Evolutionary conservation across 768 basidiomycete species (phyloP).

Genomic region (Lactarius sanguifluus): DNA sequence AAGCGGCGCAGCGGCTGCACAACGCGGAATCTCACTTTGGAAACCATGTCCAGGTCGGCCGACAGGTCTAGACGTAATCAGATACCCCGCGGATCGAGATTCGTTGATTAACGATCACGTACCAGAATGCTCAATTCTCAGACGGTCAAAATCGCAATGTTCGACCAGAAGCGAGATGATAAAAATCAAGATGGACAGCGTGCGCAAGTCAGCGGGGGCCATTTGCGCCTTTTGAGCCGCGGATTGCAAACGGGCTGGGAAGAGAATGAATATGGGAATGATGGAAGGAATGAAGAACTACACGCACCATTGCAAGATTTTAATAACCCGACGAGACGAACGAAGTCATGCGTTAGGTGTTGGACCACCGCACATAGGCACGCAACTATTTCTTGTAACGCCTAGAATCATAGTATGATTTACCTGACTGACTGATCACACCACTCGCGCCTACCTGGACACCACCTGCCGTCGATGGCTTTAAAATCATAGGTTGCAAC

Average conservation of each 20-base stretch:
- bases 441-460: slow-evolving; percentile 50
- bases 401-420: slow-evolving; percentile 42
- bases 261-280: slow-evolving; percentile 1
- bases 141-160: slow-evolving; percentile 81
- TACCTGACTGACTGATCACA: background rate
- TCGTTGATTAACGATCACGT: slow-evolving; percentile 32
- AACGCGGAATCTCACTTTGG: slow-evolving; percentile 19
- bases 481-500: slow-evolving; percentile 89
- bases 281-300: slow-evolving; percentile 1
- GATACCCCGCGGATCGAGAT: background rate
- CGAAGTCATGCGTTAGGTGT: slow-evolving; percentile 84
- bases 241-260: slow-evolving; percentile 61
- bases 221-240: slow-evolving; percentile 50
- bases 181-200: slow-evolving; percentile 71
- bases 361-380: slow-evolving; percentile 88
- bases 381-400: slow-evolving; percentile 87
- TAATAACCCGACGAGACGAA: slow-evolving; percentile 70
- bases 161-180: slow-evolving; percentile 86
- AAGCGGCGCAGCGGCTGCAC: background rate
- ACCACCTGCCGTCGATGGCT: slow-evolving; percentile 68
- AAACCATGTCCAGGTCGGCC: slow-evolving; percentile 27
- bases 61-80: slow-evolving; percentile 21
- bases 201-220: slow-evolving; percentile 49
- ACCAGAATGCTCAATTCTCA: slow-evolving; percentile 65
- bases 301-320: slow-evolving; percentile 80